Base-by-base conservation (phyloP, 495 filamentous ascomycete species). In the Evernia prunastri region DNA sequence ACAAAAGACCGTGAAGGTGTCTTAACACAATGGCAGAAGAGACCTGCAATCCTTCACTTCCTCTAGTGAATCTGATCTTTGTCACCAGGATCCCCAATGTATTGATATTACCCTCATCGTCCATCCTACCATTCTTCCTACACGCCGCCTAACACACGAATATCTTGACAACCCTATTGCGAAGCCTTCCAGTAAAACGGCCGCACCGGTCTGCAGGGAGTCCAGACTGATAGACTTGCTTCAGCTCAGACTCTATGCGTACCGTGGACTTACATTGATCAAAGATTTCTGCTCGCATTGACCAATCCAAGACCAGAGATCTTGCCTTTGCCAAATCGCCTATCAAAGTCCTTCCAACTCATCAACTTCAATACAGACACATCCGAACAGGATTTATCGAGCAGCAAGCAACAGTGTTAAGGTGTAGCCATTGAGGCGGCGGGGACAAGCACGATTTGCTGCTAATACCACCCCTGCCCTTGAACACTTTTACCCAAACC, bases 61-160 rank as follows among this genome's bases (percentile, higher is more conserved):
- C 13, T 54, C 17, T 18, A 54, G 51, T 54, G 51, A 54, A 54
- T 33, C 29, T 54, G 51, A 54, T 54, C 27, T 29, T 8, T 51
- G 47, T 23, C 47, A 29, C 17, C 29, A 12, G 10, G 47, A 23
- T 27, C 29, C 47, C 47, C 15, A 25, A 29, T 51, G n/a, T 29
- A 51, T 29, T 51, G 27, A 11, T 27, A 51, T 51, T 29, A 25
- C 47, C 25, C 47, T 51, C 47, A 51, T 51, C 47, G 17, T 23
- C 47, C 13, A 49, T 25, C 23, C 9, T 25, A 49, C 45, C 27
- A 54, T 31, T 29, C 29, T 33, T 54, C 51, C 17, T 35, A 11
- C 27, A 33, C 29, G 17, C 51, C 17, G 17, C 15, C 27, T 20
- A 20, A 27, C 29, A 54, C 17, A 54, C 51, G 20, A 29, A 33